Evolutionary conservation across 306 rosid species (phyloP).

Genomic region (Alnus rubra): DNA sequence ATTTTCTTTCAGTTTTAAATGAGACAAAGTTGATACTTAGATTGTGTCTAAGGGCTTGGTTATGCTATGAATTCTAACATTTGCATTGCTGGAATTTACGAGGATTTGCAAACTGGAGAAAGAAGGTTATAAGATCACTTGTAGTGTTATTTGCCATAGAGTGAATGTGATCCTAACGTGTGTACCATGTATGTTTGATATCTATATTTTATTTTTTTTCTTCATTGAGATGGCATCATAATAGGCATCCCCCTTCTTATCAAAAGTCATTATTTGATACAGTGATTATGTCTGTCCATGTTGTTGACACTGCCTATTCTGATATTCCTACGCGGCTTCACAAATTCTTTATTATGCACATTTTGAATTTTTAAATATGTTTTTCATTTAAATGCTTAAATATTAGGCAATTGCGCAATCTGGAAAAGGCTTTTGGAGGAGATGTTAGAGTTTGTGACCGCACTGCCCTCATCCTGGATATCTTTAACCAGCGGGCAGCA

Average conservation of each 20-base stretch:
- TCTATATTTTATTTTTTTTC: neutral
- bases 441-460: conserved; percentile 97
- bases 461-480: conserved; percentile 91
- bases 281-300: neutral
- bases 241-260: neutral
- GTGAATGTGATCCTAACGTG: neutral
- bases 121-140: neutral
- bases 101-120: conserved; percentile 8
- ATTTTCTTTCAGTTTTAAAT: neutral
- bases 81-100: conserved; percentile 13
- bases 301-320: neutral
- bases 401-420: conserved; percentile 82
- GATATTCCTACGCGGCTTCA: neutral
- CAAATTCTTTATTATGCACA: neutral
- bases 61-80: conserved; percentile 1
- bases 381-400: conserved; percentile 13
- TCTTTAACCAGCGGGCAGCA: conserved; percentile 97
- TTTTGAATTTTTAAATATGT: neutral
- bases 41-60: conserved; percentile 20
- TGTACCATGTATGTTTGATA: neutral
- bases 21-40: conserved; percentile 16
- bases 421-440: conserved; percentile 93
- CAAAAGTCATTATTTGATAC: neutral
- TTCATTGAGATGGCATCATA: neutral
- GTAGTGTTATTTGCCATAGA: neutral